Conservation (phyloP, 106 monocot genomes). For the Dendrobium huoshanense region DNA sequence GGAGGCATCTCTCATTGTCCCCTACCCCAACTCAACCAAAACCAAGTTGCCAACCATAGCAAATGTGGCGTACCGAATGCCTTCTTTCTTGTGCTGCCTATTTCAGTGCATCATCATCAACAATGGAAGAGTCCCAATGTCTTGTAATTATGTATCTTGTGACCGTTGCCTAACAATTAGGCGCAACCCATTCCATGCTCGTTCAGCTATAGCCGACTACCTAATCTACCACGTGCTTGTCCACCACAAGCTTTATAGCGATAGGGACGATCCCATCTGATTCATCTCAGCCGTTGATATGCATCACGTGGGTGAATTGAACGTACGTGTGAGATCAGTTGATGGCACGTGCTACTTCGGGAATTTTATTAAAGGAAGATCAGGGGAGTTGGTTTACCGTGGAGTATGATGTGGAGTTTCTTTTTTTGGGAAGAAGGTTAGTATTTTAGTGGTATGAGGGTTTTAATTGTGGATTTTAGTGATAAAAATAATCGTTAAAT, state of each 20-base stretch:
- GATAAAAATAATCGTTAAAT: background rate
- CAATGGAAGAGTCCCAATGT: background rate
- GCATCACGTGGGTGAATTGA: background rate
- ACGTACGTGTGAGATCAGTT: background rate
- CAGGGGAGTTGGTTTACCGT: too few species aligned
- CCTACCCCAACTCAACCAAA: background rate
- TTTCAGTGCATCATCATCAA: background rate
- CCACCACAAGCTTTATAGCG: background rate
- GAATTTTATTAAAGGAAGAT: background rate
- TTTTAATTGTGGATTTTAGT: background rate
- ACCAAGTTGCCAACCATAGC: conserved; percentile 1
- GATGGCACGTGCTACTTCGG: background rate
- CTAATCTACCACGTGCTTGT: conserved; percentile 8
- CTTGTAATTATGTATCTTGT: background rate
- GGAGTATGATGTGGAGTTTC: too few species aligned
- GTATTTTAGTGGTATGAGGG: background rate
- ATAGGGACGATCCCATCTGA: background rate
- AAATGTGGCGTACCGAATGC: conserved; percentile 6
- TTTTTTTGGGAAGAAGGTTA: background rate
- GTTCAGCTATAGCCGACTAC: background rate
- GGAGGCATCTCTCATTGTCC: background rate
- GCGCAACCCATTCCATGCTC: background rate
- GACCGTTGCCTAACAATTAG: conserved; percentile 8
- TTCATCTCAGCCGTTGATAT: conserved; percentile 2
- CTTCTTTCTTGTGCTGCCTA: conserved; percentile 2